A percentile compares a stretch with the other conserved stretches of the same genome.
Evolutionary conservation across 2,329 filamentous ascomycete genomes (phyloP).

Genomic region (Phaeosphaeriaceae sp.): DNA sequence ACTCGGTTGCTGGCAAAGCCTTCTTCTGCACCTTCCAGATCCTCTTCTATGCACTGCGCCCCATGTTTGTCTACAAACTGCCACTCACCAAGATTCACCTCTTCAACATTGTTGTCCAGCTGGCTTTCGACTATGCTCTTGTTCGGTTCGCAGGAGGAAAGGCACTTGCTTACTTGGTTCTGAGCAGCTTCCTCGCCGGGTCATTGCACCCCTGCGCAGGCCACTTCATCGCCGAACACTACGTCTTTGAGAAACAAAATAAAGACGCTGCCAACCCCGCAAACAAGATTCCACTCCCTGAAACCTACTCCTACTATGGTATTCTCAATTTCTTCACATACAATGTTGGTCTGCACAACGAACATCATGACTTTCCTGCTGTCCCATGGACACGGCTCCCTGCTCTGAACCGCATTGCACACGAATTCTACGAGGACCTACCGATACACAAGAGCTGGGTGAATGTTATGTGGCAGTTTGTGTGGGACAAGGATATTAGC

Average conservation of each 20-base stretch:
- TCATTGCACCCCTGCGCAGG: slow-evolving; percentile 92
- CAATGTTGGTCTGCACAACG: slow-evolving; percentile 97
- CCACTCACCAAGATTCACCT: slow-evolving; percentile 85
- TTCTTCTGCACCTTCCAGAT: slow-evolving; percentile 99
- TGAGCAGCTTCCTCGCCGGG: slow-evolving; percentile 92
- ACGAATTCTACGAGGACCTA: slow-evolving; percentile 89
- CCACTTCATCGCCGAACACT: slow-evolving; percentile 97
- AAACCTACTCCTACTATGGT: slow-evolving; percentile 98
- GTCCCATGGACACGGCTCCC: slow-evolving; percentile 91
- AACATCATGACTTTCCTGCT: slow-evolving; percentile 98
- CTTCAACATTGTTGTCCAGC: slow-evolving; percentile 79
- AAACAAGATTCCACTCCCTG: slow-evolving; percentile 66
- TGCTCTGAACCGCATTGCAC: slow-evolving; percentile 76
- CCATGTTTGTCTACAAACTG: slow-evolving; percentile 91
- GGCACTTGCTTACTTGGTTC: slow-evolving; percentile 79
- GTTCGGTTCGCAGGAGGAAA: slow-evolving; percentile 66
- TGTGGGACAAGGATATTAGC: slow-evolving; percentile 86
- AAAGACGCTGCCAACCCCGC: slow-evolving; percentile 63
- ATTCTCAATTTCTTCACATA: slow-evolving; percentile 91
- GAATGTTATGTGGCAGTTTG: slow-evolving; percentile 93
- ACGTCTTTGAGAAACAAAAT: slow-evolving; percentile 57
- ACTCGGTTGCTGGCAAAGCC: slow-evolving; percentile 93
- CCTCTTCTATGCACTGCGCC: slow-evolving; percentile 95
- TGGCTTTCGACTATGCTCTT: slow-evolving; percentile 77
- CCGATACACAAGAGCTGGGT: slow-evolving; percentile 90